Evolutionary conservation across 176 grass and related monocot genomes (phyloP).

Genomic region (Avena insularis): DNA sequence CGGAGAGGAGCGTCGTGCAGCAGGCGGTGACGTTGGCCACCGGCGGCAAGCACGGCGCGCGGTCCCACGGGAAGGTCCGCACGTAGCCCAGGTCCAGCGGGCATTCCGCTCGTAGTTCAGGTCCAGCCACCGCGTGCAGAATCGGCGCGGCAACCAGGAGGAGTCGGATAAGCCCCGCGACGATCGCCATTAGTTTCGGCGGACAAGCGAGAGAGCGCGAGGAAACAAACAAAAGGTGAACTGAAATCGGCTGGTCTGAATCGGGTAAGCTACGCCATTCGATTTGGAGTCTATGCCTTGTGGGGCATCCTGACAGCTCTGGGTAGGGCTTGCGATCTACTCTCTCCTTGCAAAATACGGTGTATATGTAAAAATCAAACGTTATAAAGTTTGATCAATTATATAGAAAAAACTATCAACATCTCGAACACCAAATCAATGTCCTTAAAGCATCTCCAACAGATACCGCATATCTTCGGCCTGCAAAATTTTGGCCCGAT

Average conservation of each 20-base stretch:
- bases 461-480: too few species aligned
- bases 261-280: neutral
- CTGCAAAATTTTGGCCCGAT: too few species aligned
- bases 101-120: constrained; percentile 63
- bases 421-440: too few species aligned
- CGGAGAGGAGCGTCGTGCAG: constrained; percentile 64
- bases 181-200: constrained; percentile 35
- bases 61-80: constrained; percentile 75
- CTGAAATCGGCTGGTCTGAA: neutral
- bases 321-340: too few species aligned
- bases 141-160: neutral
- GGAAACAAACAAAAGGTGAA: constrained; percentile 22
- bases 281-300: too few species aligned
- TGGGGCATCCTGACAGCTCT: too few species aligned
- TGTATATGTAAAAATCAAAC: too few species aligned
- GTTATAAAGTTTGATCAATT: too few species aligned
- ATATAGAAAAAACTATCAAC: too few species aligned
- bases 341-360: too few species aligned
- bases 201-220: neutral
- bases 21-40: constrained; percentile 63
- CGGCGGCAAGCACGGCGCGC: constrained; percentile 49
- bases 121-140: constrained; percentile 40
- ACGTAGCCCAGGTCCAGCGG: constrained; percentile 85
- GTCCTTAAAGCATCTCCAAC: too few species aligned
- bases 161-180: neutral